Evolutionary conservation across 2,329 filamentous ascomycete genomes (phyloP).

Genomic region (Lizonia empirigonia): DNA sequence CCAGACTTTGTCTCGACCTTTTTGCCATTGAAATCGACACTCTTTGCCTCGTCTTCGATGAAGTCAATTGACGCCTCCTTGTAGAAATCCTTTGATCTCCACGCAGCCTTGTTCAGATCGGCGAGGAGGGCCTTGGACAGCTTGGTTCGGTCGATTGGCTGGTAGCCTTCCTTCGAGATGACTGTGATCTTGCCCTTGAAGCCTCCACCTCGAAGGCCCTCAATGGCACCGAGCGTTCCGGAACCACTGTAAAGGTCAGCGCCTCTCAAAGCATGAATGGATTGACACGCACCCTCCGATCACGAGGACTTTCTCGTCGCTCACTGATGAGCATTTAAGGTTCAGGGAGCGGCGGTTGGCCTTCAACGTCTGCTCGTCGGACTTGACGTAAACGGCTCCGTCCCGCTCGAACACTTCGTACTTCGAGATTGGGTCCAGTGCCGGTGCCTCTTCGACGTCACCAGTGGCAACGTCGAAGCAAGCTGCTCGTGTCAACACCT

Average conservation of each 20-base stretch:
- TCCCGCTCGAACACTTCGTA: conserved; percentile 83
- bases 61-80: conserved; percentile 64
- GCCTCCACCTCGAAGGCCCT: conserved; percentile 80
- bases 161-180: conserved; percentile 81
- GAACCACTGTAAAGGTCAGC: conserved; percentile 64
- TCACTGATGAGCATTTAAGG: conserved; percentile 68
- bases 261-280: neutral
- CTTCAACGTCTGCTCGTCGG: conserved; percentile 79
- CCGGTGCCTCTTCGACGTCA: conserved; percentile 94
- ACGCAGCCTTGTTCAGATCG: conserved; percentile 77
- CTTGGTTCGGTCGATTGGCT: conserved; percentile 92
- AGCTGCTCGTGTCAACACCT: conserved; percentile 57
- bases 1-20: conserved; percentile 76
- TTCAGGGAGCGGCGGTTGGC: conserved; percentile 74
- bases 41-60: conserved; percentile 66
- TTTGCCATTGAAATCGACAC: conserved; percentile 76
- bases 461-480: conserved; percentile 91
- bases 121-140: conserved; percentile 90
- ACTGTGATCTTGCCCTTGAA: conserved; percentile 81
- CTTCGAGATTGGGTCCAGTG: conserved; percentile 80
- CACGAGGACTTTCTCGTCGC: conserved; percentile 73
- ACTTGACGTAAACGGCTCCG: conserved; percentile 82
- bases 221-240: conserved; percentile 79
- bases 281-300: conserved; percentile 53
- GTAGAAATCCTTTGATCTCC: conserved; percentile 79